These are phyloP conservation scores for Echinochloa phyllopogon DNA, from an alignment of 176 grass and related monocot species.

Conservation along the genomic window DNA sequence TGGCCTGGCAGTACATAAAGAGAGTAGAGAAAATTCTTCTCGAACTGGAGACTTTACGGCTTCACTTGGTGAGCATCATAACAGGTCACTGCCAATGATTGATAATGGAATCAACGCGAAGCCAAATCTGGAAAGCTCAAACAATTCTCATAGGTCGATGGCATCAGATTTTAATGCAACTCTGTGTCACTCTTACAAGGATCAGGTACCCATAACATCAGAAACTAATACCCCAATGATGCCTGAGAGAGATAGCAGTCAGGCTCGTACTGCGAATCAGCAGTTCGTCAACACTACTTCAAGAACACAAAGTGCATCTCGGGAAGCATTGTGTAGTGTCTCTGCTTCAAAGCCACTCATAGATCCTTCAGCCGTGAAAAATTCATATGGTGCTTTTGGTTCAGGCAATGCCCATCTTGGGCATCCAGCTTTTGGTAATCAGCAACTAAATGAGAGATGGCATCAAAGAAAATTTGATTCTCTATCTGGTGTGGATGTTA, in stretches of 20 bases:
- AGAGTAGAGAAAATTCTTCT: slow-evolving; percentile 37
- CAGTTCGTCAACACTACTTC: slow-evolving; percentile 47
- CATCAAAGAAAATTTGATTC: slow-evolving; percentile 43
- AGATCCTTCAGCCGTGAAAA: slow-evolving; percentile 37
- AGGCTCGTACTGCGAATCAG: slow-evolving; percentile 27
- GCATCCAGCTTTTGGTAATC: slow-evolving; percentile 36
- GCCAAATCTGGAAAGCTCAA: slow-evolving; percentile 44
- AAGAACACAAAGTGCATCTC: slow-evolving; percentile 40
- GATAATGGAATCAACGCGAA: slow-evolving; percentile 40
- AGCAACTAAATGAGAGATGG: slow-evolving; percentile 45
- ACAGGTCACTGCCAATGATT: slow-evolving; percentile 34
- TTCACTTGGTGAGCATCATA: slow-evolving; percentile 43
- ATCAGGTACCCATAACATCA: slow-evolving; percentile 43
- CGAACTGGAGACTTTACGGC: slow-evolving; percentile 32
- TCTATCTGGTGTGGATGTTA: slow-evolving; percentile 32
- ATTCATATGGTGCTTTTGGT: slow-evolving; percentile 26
- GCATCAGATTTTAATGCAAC: slow-evolving; percentile 47
- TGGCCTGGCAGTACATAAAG: slow-evolving; percentile 33
- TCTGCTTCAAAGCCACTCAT: slow-evolving; percentile 35
- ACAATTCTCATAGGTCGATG: slow-evolving; percentile 42
- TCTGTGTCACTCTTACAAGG: slow-evolving; percentile 53
- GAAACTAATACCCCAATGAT: slow-evolving; percentile 50
- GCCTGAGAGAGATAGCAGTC: slow-evolving; percentile 51
- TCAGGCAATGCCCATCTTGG: slow-evolving; percentile 35
- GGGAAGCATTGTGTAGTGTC: slow-evolving; percentile 45